phyloP scores from a whole-genome alignment of 2,329 filamentous ascomycete species.

The Neocucurbitaria cava region DNA sequence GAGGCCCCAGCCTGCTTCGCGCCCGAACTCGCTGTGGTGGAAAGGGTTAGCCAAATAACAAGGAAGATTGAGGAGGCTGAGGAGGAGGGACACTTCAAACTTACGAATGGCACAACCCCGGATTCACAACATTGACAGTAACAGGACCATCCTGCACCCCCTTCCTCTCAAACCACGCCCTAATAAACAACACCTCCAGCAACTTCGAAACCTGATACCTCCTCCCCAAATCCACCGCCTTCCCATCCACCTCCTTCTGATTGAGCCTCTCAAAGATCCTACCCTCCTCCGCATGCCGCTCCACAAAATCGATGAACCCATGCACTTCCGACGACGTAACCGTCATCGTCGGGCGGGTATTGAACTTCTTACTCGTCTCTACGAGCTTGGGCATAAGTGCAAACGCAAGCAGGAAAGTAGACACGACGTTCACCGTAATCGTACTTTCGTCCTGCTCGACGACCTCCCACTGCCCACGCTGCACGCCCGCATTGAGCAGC shows the following conservation, averaged over 20 bases:
- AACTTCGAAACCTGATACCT: slow-evolving; percentile 43
- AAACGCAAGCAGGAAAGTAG: slow-evolving; percentile 27
- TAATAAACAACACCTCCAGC: slow-evolving; percentile 34
- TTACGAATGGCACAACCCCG: slow-evolving; percentile 44
- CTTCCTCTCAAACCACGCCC: slow-evolving; percentile 29
- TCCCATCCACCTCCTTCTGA: slow-evolving; percentile 9
- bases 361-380: slow-evolving; percentile 28
- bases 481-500: slow-evolving; percentile 50
- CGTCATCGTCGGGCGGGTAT: slow-evolving; percentile 35
- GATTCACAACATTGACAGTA: slow-evolving; percentile 43
- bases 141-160: slow-evolving; percentile 30
- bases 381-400: slow-evolving; percentile 38
- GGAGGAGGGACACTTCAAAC: slow-evolving; percentile 1
- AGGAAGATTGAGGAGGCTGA: background rate
- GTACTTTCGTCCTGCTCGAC: slow-evolving; percentile 34
- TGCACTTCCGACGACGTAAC: slow-evolving; percentile 46
- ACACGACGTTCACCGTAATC: slow-evolving; percentile 33
- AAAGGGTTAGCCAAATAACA: background rate
- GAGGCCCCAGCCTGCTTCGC: slow-evolving; percentile 21
- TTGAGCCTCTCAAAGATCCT: slow-evolving; percentile 39
- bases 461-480: slow-evolving; percentile 12
- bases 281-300: slow-evolving; percentile 31
- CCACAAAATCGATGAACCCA: slow-evolving; percentile 29
- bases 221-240: slow-evolving; percentile 15
- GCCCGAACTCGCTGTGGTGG: slow-evolving; percentile 23